Base-by-base conservation (phyloP, 139 green algal species). In the Chlamydomonas incerta region DNA sequence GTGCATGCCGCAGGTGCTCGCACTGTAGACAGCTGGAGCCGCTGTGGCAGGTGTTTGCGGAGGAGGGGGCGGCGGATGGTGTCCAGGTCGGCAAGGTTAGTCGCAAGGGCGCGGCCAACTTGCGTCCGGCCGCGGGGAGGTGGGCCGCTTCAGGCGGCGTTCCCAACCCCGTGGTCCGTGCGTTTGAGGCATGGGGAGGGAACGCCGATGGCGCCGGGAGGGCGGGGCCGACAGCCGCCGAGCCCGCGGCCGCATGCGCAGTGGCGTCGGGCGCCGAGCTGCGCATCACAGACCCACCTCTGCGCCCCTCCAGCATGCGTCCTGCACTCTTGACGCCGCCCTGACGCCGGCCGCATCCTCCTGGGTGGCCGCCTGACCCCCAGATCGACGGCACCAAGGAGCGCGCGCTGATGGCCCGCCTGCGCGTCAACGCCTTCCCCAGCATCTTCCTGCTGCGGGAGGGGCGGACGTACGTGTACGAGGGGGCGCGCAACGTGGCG, bases 1-100 rank as follows among this genome's bases (percentile, higher is more conserved):
- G 33, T 8, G 13, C 29, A 17, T 34, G 14, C n/a, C 26, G 14
- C 79, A 92, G 89, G 89, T 92, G 89, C 72, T 73, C 60, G 0
- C 79, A 90, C 72, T 92, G 89, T 68, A 77, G 84, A 60, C 86
- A 90, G 77, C 77, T 92, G 34, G 86, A 90, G 72, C 89, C 89
- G 8, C 55, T 79, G 29, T 92, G 89, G 89, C 37, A 65, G 28
- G 50, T 35, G 0, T 65, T 90, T 18, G 89, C 89, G 34, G 63
- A 72, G 29, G 82, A 90, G 46, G 66, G 74, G 17, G 88, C 86
- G 77, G 34, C 28, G 24, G 74, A 87, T 18, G 72, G 79, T 3
- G 35, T 90, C 6, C 37, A 60, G 3, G 89, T 92, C 18, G 89
- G 71, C 31, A 90, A 92, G 89, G 89, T 89, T 63, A 23, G 35